These are phyloP conservation scores for Globisporangium ultimum DNA, from an alignment of 352 stramenopile species.

Conservation along the genomic window DNA sequence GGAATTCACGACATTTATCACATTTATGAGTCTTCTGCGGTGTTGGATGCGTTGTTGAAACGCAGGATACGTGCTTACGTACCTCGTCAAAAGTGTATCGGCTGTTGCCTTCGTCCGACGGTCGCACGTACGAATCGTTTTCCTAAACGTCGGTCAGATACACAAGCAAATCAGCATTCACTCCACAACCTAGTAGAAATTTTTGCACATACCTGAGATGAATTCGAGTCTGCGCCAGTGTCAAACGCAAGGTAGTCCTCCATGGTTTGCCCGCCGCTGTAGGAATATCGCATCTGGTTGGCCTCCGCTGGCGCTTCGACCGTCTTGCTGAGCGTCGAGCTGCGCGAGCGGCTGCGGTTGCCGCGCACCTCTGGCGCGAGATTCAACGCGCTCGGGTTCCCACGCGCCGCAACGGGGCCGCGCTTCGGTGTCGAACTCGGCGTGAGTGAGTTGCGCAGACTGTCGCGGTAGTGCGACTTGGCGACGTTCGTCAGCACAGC, in stretches of 20 bases:
- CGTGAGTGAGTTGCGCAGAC: slow-evolving; percentile 49
- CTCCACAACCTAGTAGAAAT: background rate
- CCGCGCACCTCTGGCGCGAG: slow-evolving; percentile 33
- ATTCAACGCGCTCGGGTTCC: slow-evolving; percentile 21
- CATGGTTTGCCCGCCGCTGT: slow-evolving; percentile 46
- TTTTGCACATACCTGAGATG: slow-evolving; percentile 27
- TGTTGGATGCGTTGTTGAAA: no score
- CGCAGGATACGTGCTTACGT: background rate
- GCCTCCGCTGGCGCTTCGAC: slow-evolving; percentile 25
- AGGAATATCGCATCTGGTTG: slow-evolving; percentile 60
- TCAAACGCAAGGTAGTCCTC: slow-evolving; percentile 56
- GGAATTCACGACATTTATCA: no score
- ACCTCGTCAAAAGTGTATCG: slow-evolving; percentile 34
- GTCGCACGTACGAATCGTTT: slow-evolving; percentile 35
- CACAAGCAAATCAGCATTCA: background rate
- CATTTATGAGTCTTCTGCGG: no score
- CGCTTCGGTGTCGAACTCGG: slow-evolving; percentile 51
- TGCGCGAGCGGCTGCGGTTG: slow-evolving; percentile 50
- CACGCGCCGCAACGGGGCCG: slow-evolving; percentile 3
- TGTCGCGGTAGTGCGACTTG: slow-evolving; percentile 80
- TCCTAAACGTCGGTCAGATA: slow-evolving; percentile 16
- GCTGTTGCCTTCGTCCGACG: slow-evolving; percentile 28
- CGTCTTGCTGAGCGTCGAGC: slow-evolving; percentile 38
- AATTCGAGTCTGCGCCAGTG: slow-evolving; percentile 35
- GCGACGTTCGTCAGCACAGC: slow-evolving; percentile 67